Evolutionary conservation across 257 asterid genomes (phyloP).

Genomic region (Jasminum sambac): DNA sequence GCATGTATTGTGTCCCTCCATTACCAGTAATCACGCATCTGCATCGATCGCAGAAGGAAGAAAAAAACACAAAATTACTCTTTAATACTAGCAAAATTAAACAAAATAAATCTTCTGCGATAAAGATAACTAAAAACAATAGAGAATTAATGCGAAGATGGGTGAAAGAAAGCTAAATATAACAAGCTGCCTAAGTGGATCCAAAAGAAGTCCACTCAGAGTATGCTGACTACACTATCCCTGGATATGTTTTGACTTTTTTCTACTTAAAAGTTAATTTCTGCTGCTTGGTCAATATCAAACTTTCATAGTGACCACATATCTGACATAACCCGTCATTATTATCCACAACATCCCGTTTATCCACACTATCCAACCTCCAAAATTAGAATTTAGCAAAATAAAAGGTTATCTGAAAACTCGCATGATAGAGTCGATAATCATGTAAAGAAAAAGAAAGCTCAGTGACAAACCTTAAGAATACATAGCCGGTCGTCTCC

Average conservation of each 20-base stretch:
- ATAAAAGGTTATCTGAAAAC: too few species aligned
- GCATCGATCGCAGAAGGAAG: slow-evolving; percentile 23
- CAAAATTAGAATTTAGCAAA: too few species aligned
- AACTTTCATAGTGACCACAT: too few species aligned
- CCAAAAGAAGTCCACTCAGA: background rate
- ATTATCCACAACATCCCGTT: too few species aligned
- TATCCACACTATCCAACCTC: too few species aligned
- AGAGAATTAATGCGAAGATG: background rate
- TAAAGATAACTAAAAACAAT: background rate
- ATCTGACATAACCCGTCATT: too few species aligned
- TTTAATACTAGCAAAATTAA: background rate
- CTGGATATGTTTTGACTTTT: too few species aligned
- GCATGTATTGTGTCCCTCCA: slow-evolving; percentile 58
- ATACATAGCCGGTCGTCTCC: slow-evolving; percentile 91
- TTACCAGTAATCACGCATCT: slow-evolving; percentile 92
- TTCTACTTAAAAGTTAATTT: too few species aligned
- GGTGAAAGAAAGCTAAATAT: background rate
- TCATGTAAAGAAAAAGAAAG: background rate
- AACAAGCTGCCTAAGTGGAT: background rate
- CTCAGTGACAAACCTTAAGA: slow-evolving; percentile 58
- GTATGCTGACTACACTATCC: background rate
- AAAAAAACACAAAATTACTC: background rate
- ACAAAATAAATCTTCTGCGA: background rate
- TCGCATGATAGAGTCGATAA: too few species aligned
- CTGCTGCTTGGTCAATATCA: too few species aligned